Evolutionary conservation across 306 rosid genomes (phyloP).

Genomic region (Inga oerstediana): DNA sequence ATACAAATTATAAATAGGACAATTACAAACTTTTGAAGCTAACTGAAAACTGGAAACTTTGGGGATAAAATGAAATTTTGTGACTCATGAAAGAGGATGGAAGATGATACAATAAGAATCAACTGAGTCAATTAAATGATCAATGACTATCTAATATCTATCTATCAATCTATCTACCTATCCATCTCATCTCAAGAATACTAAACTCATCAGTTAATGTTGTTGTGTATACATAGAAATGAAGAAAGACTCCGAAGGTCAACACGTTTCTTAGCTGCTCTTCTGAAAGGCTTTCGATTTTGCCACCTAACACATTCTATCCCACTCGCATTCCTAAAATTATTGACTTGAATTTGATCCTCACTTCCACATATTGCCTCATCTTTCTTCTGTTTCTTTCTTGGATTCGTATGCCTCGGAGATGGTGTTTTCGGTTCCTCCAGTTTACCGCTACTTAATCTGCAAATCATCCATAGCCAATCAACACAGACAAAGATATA

Average conservation of each 20-base stretch:
- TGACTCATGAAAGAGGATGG: constrained; percentile 26
- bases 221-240: constrained; percentile 46
- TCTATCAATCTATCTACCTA: background rate
- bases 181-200: background rate
- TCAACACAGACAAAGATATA: background rate
- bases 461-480: constrained; percentile 43
- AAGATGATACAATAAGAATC: constrained; percentile 46
- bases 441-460: constrained; percentile 49
- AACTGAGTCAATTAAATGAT: constrained; percentile 75
- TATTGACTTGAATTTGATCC: constrained; percentile 32
- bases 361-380: constrained; percentile 35
- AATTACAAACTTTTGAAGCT: background rate
- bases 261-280: constrained; percentile 71
- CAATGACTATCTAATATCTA: constrained; percentile 38
- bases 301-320: constrained; percentile 77
- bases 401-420: constrained; percentile 62
- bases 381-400: constrained; percentile 58
- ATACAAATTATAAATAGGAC: background rate
- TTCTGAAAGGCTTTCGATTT: constrained; percentile 83
- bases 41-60: background rate
- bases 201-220: constrained; percentile 14
- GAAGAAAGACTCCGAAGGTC: constrained; percentile 64
- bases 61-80: constrained; percentile 6
- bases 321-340: constrained; percentile 49
- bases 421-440: constrained; percentile 92